Evolutionary conservation across 371 early-diverging fungal genomes (phyloP), one percentile per base, ranked within the genome.

Genomic region (Paraphysoderma sedebokerense): DNA sequence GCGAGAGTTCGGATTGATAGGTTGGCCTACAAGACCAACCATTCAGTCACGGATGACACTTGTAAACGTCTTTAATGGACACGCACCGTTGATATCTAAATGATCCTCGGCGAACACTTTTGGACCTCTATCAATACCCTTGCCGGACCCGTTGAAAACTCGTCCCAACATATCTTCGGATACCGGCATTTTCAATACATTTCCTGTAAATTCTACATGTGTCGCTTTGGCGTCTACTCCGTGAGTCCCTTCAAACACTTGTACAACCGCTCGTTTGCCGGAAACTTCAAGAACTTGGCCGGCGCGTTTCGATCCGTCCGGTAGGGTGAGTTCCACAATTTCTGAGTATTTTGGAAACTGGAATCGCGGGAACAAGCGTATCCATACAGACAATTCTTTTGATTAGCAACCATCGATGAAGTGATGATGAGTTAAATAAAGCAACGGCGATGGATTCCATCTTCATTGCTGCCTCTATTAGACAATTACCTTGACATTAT

Each of bases 161-260:
- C 99, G 85, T 49, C 99, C 99, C 59, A 99, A 74, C 89, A 99
- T 92, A 63, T 99, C 99, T 66, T 99, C 98, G 32, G 91, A 89
- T 22, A 99, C 98, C 19, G 93, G 92, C 67, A 99, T 93, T 61
- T 91, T 92, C 44, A 96, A 77, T 27, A 91, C 89, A 58, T 98
- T 89, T 42, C 99, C 99, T 5, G 96, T 91, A 65, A 99, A 99
- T 58, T 88, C 90, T 26, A 92, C 95, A 39, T 87, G 85, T 22
- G 99, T 98, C 36, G 82, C 76, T 68, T 92, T 97, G 44, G 92
- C 87, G 67, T 99, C 99, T 49, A 99, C 85, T 46, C 99, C 99
- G 13, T 92, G 58, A 3, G 99, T 99, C 36, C 99, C 99, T 71
- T 99, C 99, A 65, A 98, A 99, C 44, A 99, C 98, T 76, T 99